Evolutionary conservation across 139 green algal genomes (phyloP).

Genomic region (Ettlia oleoabundans): DNA sequence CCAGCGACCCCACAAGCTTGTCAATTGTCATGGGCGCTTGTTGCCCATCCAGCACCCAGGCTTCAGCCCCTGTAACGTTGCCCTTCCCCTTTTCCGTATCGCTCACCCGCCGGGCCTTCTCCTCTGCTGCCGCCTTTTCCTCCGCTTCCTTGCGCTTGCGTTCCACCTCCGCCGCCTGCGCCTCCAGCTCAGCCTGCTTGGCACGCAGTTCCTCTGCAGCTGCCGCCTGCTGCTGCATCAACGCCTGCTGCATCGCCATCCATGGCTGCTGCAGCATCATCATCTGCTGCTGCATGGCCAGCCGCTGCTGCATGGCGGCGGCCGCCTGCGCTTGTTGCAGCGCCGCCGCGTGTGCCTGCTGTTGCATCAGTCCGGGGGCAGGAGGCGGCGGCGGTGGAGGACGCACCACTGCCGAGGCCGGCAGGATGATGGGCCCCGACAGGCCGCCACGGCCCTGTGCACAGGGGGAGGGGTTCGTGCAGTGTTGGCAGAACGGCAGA

Average conservation of each 20-base stretch:
- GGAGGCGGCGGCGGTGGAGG: neutral
- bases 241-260: slow-evolving; percentile 19
- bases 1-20: too few species aligned
- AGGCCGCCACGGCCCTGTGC: too few species aligned
- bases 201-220: neutral
- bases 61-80: neutral
- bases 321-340: slow-evolving; percentile 9
- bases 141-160: slow-evolving; percentile 10
- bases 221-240: slow-evolving; percentile 30
- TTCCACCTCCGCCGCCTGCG: neutral
- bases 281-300: neutral
- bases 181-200: neutral
- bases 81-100: neutral
- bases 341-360: neutral
- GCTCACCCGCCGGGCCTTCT: slow-evolving; percentile 5
- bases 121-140: neutral
- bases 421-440: slow-evolving; percentile 13
- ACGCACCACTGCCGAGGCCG: neutral
- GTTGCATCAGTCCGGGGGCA: neutral
- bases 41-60: neutral
- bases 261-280: slow-evolving; percentile 21
- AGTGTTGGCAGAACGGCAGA: too few species aligned
- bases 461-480: too few species aligned
- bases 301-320: neutral
- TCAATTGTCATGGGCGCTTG: too few species aligned